A percentile compares a stretch with the other conserved stretches of the same genome.
phyloP scores from a whole-genome alignment of 371 early-diverging fungal species.

The Mortierella sp. region DNA sequence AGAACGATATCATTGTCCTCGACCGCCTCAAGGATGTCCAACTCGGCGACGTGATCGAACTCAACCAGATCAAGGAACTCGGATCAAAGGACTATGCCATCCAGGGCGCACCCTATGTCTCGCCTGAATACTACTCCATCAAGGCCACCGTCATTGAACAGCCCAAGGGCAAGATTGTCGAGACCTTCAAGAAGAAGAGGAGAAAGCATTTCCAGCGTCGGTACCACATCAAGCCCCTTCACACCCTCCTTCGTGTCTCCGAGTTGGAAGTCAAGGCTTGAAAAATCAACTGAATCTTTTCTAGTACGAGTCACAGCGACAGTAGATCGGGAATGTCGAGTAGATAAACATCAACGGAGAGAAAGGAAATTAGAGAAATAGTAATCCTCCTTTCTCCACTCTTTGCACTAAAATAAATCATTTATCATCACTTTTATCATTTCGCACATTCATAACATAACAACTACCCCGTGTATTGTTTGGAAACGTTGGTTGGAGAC shows the following conservation, averaged over 20 bases:
- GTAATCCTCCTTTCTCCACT: neutral
- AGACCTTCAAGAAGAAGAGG: slow-evolving; percentile 90
- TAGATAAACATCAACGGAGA: neutral
- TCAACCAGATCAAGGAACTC: slow-evolving; percentile 92
- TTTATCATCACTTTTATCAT: neutral
- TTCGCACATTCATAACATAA: neutral
- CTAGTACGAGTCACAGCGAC: neutral
- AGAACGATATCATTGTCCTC: slow-evolving; percentile 91
- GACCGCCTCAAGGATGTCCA: slow-evolving; percentile 84
- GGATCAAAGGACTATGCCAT: slow-evolving; percentile 90
- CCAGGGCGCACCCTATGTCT: slow-evolving; percentile 89
- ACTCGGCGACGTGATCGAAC: slow-evolving; percentile 89
- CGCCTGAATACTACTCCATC: slow-evolving; percentile 78
- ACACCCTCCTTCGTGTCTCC: slow-evolving; percentile 56
- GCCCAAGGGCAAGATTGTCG: slow-evolving; percentile 82
- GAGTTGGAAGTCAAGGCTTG: slow-evolving; percentile 55
- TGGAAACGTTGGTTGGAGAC: neutral
- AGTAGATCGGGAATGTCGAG: neutral
- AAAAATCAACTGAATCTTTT: neutral
- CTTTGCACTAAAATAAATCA: neutral
- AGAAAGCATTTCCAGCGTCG: slow-evolving; percentile 90
- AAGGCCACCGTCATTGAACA: slow-evolving; percentile 94
- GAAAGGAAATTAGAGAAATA: neutral
- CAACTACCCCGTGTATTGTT: neutral
- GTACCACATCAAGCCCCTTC: slow-evolving; percentile 56